Base-by-base conservation (phyloP, 2,329 filamentous ascomycete genomes). In the Aspergillus carbonarius region DNA sequence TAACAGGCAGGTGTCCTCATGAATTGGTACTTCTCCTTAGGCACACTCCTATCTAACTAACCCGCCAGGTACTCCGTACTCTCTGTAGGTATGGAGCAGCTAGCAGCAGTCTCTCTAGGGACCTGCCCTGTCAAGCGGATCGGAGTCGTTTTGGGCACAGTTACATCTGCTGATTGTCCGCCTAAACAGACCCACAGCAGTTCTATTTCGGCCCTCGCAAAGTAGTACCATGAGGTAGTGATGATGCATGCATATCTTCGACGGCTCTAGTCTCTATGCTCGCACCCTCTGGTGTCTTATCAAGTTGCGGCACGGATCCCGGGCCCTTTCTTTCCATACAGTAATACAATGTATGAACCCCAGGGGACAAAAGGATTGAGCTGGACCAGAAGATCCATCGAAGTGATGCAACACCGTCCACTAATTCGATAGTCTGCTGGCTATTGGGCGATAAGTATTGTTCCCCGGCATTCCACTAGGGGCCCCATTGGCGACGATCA, bases 401-500 rank as follows among this genome's bases (percentile, higher is more conserved):
- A 42, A 23, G 20, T 13, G 10, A 42, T 23, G 39, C 39, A 42
- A 42, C 4, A 12, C 18, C 13, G 39, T 42, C 9, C 25, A 17
- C 10, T 13, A 32, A 27, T 48, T 25, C 32, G 44, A 30, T 32
- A 48, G 44, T 4, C 2, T 8, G 25, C 9, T 30, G 6, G 27
- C 25, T 48, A 32, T 48, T 48, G 27, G 17, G 18, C 18, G 44
- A 48, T 48, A 17, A 47, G 23, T 3, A 47, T 47, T 48, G 44
- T 48, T 48, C 25, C 44, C 25, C 25, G 44, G 44, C n/a, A 30
- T 17, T 48, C 44, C 44, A 13, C 44, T 30, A 48, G 44, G 44
- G 44, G 44, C 25, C 44, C 44, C 44, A 48, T 48, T 48, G 27
- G 44, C n/a, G 44, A 48, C 44, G 44, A 48, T 48, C 44, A 48